These are phyloP conservation scores for Chlamydomonas eustigma DNA, from an alignment of 139 green algal species.

Conservation along the genomic window DNA sequence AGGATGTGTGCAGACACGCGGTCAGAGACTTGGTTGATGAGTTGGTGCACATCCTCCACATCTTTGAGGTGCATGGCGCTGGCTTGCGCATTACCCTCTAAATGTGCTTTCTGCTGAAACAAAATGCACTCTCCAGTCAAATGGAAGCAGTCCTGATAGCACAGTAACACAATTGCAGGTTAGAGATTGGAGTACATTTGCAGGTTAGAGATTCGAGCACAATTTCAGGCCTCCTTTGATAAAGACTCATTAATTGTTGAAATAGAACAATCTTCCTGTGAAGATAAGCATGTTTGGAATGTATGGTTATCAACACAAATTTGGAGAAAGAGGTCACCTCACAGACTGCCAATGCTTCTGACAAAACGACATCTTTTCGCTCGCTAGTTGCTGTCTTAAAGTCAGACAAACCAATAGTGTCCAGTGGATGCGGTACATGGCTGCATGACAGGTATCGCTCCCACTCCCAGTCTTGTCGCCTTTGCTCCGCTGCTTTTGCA, in stretches of 20 bases:
- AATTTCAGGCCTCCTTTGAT: no score
- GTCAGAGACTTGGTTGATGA: constrained; percentile 8
- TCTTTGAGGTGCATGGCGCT: constrained; percentile 8
- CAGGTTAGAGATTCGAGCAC: no score
- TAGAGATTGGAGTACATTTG: no score
- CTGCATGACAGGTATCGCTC: constrained; percentile 39
- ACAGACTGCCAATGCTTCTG: constrained; percentile 18
- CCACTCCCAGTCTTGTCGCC: constrained; percentile 25
- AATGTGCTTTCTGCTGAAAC: neutral
- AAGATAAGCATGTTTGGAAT: no score
- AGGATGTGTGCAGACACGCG: constrained; percentile 21
- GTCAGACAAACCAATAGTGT: constrained; percentile 24
- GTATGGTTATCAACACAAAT: no score
- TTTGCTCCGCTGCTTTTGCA: neutral
- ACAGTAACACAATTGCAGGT: no score
- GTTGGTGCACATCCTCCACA: constrained; percentile 1
- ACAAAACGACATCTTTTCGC: neutral
- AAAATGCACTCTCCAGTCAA: constrained; percentile 24
- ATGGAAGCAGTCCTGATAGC: constrained; percentile 29
- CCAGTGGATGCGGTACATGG: constrained; percentile 25
- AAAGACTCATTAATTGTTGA: no score
- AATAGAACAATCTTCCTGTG: no score
- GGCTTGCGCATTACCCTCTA: neutral
- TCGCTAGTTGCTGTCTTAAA: constrained; percentile 9
- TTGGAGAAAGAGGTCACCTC: no score